Base-by-base conservation (phyloP, 257 asterid species). In the Nicotiana obtusifolia region DNA sequence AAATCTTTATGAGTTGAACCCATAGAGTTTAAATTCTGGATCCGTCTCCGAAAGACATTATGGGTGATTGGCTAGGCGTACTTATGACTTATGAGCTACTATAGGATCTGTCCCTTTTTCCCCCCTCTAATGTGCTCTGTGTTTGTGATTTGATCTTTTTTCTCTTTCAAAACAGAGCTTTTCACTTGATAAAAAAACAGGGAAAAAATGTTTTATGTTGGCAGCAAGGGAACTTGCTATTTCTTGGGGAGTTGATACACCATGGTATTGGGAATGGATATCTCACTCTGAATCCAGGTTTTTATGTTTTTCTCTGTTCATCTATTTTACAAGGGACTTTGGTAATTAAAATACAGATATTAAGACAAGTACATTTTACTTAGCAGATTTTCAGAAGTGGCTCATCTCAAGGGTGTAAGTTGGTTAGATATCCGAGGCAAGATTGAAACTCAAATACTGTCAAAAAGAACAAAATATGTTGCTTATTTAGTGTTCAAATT, bases 161-260 rank as follows among this genome's bases (percentile, higher is more conserved):
- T 60, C 0, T 52, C 6, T 20, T 47, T 47, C 7, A 7, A 73
- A 78, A 60, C 66, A 81, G 83, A 81, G 83, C 1, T 65, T 81
- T 52, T 64, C 41, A 2, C 78, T 81, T 26, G 65, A 81, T 31
- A 81, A 81, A 14, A 64, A 24, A 5, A 66, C 54, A 0, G 79
- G 83, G 22, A 81, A 81, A 47, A 81, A 81, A 30, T 81, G 83
- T 67, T 81, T 9, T 37, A 81, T 81, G 79, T 0, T 81, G 26
- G 30, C 54, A 66, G 83, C 83, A 1, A 81, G 56, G 19, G 59
- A 20, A 78, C 62, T 73, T 47, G 56, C 57, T 57, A 60, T 78
- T 35, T 5, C 71, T 33, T 78, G 81, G 81, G 81, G 71, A 30
- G 71, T 22, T 22, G 78, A 78, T n/a, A 59, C 71, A n/a, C 56